Evolutionary conservation across 306 rosid species (phyloP).

Genomic region (Rosa chinensis): DNA sequence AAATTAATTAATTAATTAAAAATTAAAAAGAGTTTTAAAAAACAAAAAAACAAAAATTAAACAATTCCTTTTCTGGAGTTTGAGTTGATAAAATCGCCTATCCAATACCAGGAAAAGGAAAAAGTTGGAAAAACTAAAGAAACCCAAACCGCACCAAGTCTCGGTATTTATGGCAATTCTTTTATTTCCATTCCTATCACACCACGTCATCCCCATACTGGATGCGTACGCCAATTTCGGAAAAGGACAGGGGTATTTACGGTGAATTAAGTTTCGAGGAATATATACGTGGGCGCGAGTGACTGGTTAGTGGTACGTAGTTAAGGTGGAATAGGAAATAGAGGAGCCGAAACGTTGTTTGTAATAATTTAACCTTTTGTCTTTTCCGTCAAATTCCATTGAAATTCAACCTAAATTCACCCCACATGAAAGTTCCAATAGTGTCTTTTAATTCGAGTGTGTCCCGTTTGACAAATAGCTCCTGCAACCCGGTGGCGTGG

Average conservation of each 20-base stretch:
- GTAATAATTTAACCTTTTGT: constrained; percentile 20
- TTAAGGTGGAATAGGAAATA: neutral
- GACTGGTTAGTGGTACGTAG: neutral
- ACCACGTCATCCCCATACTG: constrained; percentile 31
- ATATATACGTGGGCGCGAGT: neutral
- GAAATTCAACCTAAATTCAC: constrained; percentile 68
- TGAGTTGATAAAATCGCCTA: constrained; percentile 35
- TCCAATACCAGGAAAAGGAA: constrained; percentile 22
- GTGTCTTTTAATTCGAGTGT: constrained; percentile 23
- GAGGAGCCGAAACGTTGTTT: constrained; percentile 13
- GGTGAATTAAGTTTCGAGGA: neutral
- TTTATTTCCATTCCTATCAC: constrained; percentile 29
- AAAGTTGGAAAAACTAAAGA: neutral
- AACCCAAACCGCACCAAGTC: constrained; percentile 42
- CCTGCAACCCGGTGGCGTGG: constrained; percentile 13
- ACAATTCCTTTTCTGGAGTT: constrained; percentile 13
- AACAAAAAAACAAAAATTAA: neutral
- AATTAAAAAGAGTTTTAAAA: neutral
- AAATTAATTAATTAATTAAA: neutral
- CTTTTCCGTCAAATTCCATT: constrained; percentile 48
- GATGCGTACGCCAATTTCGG: constrained; percentile 25
- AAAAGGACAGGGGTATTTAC: constrained; percentile 10
- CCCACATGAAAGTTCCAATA: constrained; percentile 38
- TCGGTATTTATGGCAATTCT: constrained; percentile 14
- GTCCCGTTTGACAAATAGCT: neutral